Base-by-base conservation (phyloP, 2,329 filamentous ascomycete species). In the Ophiostoma sp. region DNA sequence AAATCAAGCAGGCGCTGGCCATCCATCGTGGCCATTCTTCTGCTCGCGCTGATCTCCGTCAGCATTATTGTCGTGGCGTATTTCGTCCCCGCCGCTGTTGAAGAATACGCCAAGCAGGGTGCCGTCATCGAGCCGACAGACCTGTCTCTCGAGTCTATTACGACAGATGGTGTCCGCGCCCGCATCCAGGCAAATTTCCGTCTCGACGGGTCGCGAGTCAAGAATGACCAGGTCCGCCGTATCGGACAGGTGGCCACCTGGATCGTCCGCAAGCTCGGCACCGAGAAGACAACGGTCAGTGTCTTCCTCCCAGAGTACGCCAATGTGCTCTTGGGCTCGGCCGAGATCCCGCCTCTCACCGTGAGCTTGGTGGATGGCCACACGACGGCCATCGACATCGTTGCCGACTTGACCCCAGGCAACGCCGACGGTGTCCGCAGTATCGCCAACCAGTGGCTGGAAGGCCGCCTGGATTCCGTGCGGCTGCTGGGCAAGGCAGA, bases 361-460 rank as follows among this genome's bases (percentile, higher is more conserved):
- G 82, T 97, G 70, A 87, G 88, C 75, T 85, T 98, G 66, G 84
- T 89, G 64, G 90, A 96, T 75, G 91, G 91, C 11, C 86, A 91
- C 73, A 86, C 83, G 16, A 98, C 91, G 2, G 81, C 85, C 68
- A 81, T 98, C 69, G 91, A 97, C 74, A 88, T 98, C 73, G 78
- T 95, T 67, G 85, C 90, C 58, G 88, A 95, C 70, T 78, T 98
- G 52, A 81, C 84, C 49, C 89, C 92, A 40, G 93, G 93, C 42
- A 86, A 93, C 74, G 81, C 91, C 14, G 87, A 93, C 67, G 89
- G 88, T 5, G 87, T 97, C 73, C 88, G 91, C 70, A 85, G 84
- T 69, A 85, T 98, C 71, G 92, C 91, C 64, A 92, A 95, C 76
- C 90, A 97, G 77, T 98, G 92, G 88, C 80, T 99, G 70, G 87